Evolutionary conservation across 2,329 filamentous ascomycete species (phyloP), one percentile per base, ranked within the genome.

Genomic region (Fusarium sarcochroum): DNA sequence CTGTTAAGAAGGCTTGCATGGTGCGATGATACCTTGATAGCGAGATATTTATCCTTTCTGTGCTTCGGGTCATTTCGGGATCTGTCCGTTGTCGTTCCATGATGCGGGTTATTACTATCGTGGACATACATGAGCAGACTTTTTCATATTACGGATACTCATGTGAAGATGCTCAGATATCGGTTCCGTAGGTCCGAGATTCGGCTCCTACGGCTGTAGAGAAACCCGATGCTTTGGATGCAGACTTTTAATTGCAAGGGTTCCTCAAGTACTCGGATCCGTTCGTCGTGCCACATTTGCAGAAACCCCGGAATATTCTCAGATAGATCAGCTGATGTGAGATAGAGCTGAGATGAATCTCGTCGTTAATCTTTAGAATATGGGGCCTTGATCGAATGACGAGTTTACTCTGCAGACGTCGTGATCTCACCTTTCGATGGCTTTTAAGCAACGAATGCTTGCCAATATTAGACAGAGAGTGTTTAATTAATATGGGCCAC

Each of bases 301-400:
- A 46, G 27, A 42, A 9, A 38, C 54, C 51, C 61, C 54, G 46
- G 47, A 27, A 15, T 42, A 25, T 4, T 14, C 13, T 7, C 15
- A 48, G 32, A 35, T 58, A 57, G 49, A 62, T 72, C 35, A 51
- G 23, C 50, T 40, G 45, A 45, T 50, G 32, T 55, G 20, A 63
- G 54, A 60, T 69, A 20, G 30, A 56, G 30, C 50, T 63, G 52
- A 46, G 17, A 40, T 41, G 34, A 49, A 46, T 59, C 45, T 63
- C 58, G 27, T 67, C 65, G 56, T 50, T 40, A 47, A 67, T 71
- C 65, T 71, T 17, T 41, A 47, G 54, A 52, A 47, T 55, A 55
- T 54, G 58, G 62, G 45, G 65, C 40, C n/a, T n/a, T 34, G 6
- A n/a, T 65, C 20, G 23, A 23, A 23, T 37, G 40, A 11, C 10